phyloP scores from a whole-genome alignment of 2,329 filamentous ascomycete species.

The Fragosphaeria purpurea region DNA sequence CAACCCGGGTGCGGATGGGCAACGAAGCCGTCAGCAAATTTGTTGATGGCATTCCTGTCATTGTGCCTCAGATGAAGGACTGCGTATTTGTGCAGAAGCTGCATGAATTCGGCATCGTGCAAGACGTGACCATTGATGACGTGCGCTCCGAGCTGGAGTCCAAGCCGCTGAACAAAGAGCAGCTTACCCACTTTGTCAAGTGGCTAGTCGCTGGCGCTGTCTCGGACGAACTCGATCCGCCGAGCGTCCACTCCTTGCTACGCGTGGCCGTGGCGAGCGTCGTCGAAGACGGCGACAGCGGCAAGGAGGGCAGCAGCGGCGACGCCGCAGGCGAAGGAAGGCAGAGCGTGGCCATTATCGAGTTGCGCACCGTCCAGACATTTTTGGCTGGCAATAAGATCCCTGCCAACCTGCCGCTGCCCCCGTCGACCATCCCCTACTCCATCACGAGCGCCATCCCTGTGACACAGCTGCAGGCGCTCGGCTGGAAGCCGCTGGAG shows the following conservation, averaged over 20 bases:
- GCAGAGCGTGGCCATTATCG: slow-evolving; percentile 51
- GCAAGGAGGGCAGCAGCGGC: slow-evolving; percentile 41
- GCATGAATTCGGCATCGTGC: slow-evolving; percentile 76
- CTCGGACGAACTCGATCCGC: slow-evolving; percentile 60
- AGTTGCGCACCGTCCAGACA: slow-evolving; percentile 62
- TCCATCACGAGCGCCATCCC: slow-evolving; percentile 65
- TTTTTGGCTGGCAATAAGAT: slow-evolving; percentile 73
- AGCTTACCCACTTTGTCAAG: slow-evolving; percentile 71
- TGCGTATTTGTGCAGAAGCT: slow-evolving; percentile 71
- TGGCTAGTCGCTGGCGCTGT: slow-evolving; percentile 71
- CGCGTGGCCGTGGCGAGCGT: slow-evolving; percentile 70
- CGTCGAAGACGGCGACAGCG: slow-evolving; percentile 36
- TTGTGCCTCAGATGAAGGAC: slow-evolving; percentile 66
- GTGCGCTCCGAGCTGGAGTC: slow-evolving; percentile 74
- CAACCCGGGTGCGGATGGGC: slow-evolving; percentile 68
- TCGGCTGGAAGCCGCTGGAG: slow-evolving; percentile 81
- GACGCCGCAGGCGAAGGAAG: slow-evolving; percentile 36
- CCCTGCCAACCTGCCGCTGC: slow-evolving; percentile 69
- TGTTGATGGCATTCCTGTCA: slow-evolving; percentile 76
- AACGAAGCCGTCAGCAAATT: slow-evolving; percentile 59
- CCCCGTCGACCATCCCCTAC: slow-evolving; percentile 73
- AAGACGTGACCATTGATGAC: slow-evolving; percentile 75
- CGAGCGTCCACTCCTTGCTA: slow-evolving; percentile 59
- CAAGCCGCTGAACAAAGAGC: slow-evolving; percentile 67
- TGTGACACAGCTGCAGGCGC: slow-evolving; percentile 58